Conservation (phyloP, 2,329 filamentous ascomycete species). For the Trichoderma harzianum region DNA sequence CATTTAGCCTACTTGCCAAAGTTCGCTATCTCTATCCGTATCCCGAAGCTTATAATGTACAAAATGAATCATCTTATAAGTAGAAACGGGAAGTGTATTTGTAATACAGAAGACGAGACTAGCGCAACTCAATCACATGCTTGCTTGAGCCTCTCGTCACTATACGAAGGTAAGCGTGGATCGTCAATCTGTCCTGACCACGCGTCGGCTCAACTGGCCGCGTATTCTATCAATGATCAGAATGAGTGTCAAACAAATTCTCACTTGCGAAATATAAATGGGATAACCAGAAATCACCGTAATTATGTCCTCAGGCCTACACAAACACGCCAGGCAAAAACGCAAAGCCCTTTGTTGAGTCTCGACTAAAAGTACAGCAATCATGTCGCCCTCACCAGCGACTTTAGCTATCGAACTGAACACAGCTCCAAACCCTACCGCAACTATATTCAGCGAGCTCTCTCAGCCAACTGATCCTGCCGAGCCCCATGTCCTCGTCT, state of each 20-base stretch:
- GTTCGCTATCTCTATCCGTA: background rate
- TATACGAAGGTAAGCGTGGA: background rate
- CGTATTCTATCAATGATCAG: background rate
- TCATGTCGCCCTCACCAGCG: background rate
- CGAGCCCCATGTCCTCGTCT: background rate
- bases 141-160: background rate
- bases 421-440: background rate
- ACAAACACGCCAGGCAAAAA: background rate
- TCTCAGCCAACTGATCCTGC: background rate
- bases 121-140: background rate
- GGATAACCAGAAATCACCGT: accelerated
- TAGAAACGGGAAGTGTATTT: background rate
- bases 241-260: background rate
- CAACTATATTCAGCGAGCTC: background rate
- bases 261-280: background rate
- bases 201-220: background rate
- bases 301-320: background rate
- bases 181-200: background rate
- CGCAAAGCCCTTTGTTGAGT: background rate
- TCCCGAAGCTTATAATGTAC: background rate
- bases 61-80: background rate
- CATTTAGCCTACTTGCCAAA: background rate
- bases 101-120: background rate
- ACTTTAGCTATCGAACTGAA: background rate
- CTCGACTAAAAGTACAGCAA: background rate